phyloP scores from a whole-genome alignment of 768 basidiomycete genomes.

The Auriscalpium vulgare region DNA sequence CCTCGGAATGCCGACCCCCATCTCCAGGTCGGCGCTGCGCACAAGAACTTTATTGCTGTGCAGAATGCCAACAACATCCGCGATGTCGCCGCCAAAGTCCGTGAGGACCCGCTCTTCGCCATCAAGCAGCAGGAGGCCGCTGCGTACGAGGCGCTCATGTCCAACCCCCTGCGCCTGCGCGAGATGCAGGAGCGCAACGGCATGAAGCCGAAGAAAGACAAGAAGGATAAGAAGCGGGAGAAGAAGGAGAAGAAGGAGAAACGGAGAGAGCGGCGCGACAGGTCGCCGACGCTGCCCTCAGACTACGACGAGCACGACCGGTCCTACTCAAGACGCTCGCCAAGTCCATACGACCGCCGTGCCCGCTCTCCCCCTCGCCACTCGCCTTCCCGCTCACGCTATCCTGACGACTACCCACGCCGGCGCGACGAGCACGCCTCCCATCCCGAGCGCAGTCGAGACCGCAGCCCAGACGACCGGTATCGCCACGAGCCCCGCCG shows the following conservation, averaged over 20 bases:
- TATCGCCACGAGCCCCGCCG: constrained; percentile 7
- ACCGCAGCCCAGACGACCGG: constrained; percentile 9
- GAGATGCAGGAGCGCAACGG: constrained; percentile 77
- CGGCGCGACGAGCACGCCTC: constrained; percentile 15
- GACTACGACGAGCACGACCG: constrained; percentile 26
- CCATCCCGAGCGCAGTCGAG: constrained; percentile 21
- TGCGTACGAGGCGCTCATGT: constrained; percentile 77
- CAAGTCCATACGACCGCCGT: constrained; percentile 37
- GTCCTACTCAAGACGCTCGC: constrained; percentile 28
- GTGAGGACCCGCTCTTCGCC: constrained; percentile 93
- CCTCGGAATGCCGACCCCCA: constrained; percentile 8
- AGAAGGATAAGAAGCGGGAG: constrained; percentile 53
- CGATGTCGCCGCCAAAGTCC: constrained; percentile 87
- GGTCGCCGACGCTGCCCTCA: constrained; percentile 17
- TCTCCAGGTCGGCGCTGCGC: constrained; percentile 67
- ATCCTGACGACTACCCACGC: constrained; percentile 22
- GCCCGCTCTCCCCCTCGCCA: constrained; percentile 31
- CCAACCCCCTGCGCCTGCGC: constrained; percentile 77
- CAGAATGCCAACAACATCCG: constrained; percentile 89
- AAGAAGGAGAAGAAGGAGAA: constrained; percentile 32
- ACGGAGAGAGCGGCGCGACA: constrained; percentile 15
- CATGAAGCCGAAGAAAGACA: constrained; percentile 71
- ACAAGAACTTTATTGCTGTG: constrained; percentile 89
- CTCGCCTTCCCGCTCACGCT: constrained; percentile 24
- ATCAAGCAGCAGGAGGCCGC: constrained; percentile 98